These are phyloP conservation scores for Saprolegnia diclina DNA, from an alignment of 352 stramenopile genomes.

Conservation along the genomic window DNA sequence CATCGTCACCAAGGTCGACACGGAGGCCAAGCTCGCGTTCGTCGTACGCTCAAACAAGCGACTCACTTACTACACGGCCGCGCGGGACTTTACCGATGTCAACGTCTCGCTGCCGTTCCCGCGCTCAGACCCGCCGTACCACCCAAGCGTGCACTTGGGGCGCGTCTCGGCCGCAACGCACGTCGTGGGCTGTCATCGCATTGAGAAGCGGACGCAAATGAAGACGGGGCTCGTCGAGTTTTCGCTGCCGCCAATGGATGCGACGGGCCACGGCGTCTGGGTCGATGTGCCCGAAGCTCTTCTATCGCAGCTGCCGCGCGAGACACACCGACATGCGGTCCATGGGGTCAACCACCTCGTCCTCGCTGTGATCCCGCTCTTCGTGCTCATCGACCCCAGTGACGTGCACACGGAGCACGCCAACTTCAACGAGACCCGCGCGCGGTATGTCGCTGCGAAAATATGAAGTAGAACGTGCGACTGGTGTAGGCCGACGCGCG, in stretches of 20 bases:
- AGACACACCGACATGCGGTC: slow-evolving; percentile 37
- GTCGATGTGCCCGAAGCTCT: slow-evolving; percentile 83
- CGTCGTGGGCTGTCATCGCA: slow-evolving; percentile 79
- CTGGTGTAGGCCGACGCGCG: slow-evolving; percentile 53
- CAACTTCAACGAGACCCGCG: slow-evolving; percentile 61
- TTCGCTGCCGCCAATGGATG: slow-evolving; percentile 93
- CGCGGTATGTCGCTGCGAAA: slow-evolving; percentile 40
- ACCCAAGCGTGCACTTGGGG: slow-evolving; percentile 47
- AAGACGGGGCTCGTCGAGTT: slow-evolving; percentile 87
- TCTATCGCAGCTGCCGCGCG: slow-evolving; percentile 38
- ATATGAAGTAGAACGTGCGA: too few relatives aligned
- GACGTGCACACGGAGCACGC: slow-evolving; percentile 85
- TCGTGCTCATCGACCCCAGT: slow-evolving; percentile 82
- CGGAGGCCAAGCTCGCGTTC: slow-evolving; percentile 54
- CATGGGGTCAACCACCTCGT: slow-evolving; percentile 89
- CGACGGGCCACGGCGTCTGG: slow-evolving; percentile 93
- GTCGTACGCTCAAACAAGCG: slow-evolving; percentile 49
- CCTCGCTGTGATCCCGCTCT: slow-evolving; percentile 88
- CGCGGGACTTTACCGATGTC: slow-evolving; percentile 83
- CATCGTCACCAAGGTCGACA: slow-evolving; percentile 83
- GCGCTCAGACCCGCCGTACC: slow-evolving; percentile 6
- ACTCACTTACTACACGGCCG: slow-evolving; percentile 85
- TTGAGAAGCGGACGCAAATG: slow-evolving; percentile 75
- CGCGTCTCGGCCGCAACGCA: slow-evolving; percentile 68
- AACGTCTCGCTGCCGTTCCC: slow-evolving; percentile 43